Conservation (phyloP, 148 eudicot genomes). For the Selenicereus undatus region DNA sequence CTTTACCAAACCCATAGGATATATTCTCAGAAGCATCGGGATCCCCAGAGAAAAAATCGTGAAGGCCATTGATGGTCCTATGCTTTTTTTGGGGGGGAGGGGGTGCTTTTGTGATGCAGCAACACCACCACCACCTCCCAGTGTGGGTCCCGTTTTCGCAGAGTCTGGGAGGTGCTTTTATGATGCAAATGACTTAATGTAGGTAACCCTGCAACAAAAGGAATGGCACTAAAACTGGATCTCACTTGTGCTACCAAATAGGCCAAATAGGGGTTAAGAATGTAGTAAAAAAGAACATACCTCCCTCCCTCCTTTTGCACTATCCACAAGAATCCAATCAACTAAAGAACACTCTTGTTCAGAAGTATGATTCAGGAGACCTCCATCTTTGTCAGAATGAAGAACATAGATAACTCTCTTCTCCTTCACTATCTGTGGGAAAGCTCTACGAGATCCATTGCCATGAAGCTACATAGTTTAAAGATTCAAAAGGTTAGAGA, state of each 20-base stretch:
- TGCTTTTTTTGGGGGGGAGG: no score
- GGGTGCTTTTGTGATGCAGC: no score
- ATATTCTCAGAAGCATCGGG: no score
- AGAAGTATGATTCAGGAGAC: conserved; percentile 64
- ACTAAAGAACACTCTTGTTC: conserved; percentile 67
- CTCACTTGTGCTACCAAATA: no score
- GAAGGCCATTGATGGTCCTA: no score
- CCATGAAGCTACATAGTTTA: conserved; percentile 78
- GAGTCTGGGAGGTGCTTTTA: no score
- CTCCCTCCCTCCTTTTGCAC: conserved; percentile 95
- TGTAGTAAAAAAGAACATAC: conserved; percentile 29
- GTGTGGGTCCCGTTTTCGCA: no score
- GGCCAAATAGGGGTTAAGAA: neutral
- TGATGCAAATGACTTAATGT: neutral
- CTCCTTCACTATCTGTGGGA: conserved; percentile 54
- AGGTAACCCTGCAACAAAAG: neutral
- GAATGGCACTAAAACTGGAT: no score
- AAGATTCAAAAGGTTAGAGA: conserved; percentile 1
- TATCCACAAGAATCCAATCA: conserved; percentile 91
- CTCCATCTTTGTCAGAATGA: conserved; percentile 77
- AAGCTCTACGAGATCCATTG: conserved; percentile 66
- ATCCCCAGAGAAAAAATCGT: no score
- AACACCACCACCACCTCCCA: no score
- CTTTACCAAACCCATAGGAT: no score
- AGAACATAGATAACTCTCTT: conserved; percentile 77